phyloP scores from a whole-genome alignment of 2,329 filamentous ascomycete genomes.

The Neopestalotiopsis rosae region DNA sequence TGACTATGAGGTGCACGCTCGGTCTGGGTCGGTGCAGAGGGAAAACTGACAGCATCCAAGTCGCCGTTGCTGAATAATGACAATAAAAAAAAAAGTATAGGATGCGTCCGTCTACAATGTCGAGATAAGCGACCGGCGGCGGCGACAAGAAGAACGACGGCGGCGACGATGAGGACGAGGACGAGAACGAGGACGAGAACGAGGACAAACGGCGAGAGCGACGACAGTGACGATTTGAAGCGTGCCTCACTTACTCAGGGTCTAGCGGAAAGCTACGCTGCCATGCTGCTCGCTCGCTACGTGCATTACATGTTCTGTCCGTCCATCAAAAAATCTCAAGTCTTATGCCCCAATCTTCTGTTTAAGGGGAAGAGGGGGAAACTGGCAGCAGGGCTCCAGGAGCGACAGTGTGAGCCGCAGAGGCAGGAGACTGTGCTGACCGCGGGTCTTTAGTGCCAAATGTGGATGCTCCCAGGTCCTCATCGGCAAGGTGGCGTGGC shows the following conservation, averaged over 20 bases:
- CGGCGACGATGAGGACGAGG: background rate
- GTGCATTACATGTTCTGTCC: background rate
- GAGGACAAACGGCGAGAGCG: background rate
- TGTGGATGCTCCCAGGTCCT: background rate
- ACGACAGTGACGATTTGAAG: constrained; percentile 4
- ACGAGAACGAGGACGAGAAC: background rate
- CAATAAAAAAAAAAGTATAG: background rate
- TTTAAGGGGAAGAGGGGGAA: constrained; percentile 15
- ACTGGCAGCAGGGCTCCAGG: constrained; percentile 1
- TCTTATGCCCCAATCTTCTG: background rate
- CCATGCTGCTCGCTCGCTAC: background rate
- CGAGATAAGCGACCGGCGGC: background rate
- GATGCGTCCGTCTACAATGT: background rate
- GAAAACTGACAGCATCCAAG: background rate
- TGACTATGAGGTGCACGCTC: background rate
- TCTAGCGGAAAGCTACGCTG: constrained; percentile 10
- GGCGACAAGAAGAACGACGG: background rate
- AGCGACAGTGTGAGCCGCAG: background rate
- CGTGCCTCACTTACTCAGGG: background rate
- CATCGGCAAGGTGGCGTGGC: constrained; percentile 4
- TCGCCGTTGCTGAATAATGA: background rate
- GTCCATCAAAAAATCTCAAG: constrained; percentile 9
- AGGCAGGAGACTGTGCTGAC: background rate
- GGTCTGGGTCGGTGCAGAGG: background rate
- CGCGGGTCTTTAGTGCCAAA: constrained; percentile 6